Base-by-base conservation (phyloP, 345 rosid species). In the Citrus mangshanensis region DNA sequence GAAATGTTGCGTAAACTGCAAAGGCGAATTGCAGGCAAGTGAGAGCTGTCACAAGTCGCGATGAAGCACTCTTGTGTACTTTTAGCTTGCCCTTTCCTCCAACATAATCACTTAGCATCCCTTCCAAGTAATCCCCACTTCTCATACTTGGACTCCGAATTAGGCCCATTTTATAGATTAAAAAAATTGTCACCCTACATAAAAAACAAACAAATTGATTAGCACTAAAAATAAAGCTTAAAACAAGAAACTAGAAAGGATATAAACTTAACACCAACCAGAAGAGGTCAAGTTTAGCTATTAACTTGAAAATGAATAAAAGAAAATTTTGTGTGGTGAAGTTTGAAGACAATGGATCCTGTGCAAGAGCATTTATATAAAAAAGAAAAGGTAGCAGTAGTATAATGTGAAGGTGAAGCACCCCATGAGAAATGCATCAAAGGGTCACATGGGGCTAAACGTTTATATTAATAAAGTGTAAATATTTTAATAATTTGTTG, bases 371-470 rank as follows among this genome's bases (percentile, higher is more conserved):
- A 22, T 81, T 62, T 86, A 83, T 86, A 88, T 77, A 77, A 73
- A 68, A 19, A 61, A 73, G 61, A 76, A 78, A 66, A 72, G n/a
- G 35, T 4, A 6, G 58, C 1, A 54, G 2, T 61, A 37, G 30
- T 28, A 65, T 78, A 86, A 88, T 83, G 82, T 80, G 87, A 77
- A 83, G 46, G 62, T 46, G 79, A 82, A 83, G 93, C 87, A 86
- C 66, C 72, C 84, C 88, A 84, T 74, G 88, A 81, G 90, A 90
- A 90, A 79, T 83, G 88, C 91, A 84, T 73, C 81, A 76, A 46
- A 86, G 81, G 86, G 69, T 95, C 97, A 95, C 98, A 92, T 93
- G 98, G 97, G 97, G 78, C 75, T 55, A 84, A 90, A 87, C 95
- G 89, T 81, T 88, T 83, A 82, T 73, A 80, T 66, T 74, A 83